A percentile compares a stretch with the other conserved stretches of the same genome.
Evolutionary conservation across 2,329 filamentous ascomycete genomes (phyloP).

Genomic region (Calonectria ilicicola): DNA sequence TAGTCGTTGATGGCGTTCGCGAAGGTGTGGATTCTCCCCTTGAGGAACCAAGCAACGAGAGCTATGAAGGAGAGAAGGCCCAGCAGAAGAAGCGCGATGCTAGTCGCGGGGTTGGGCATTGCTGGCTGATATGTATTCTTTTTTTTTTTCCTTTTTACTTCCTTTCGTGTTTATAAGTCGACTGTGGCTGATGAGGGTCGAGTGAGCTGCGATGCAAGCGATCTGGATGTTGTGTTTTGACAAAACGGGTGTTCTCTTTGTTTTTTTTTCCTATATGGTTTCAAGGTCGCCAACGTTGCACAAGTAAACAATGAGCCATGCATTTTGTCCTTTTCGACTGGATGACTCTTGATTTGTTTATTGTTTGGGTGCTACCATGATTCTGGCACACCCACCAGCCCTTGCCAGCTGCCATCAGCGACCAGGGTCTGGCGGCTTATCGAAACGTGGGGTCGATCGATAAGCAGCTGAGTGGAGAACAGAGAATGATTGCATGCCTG

Average conservation of each 20-base stretch:
- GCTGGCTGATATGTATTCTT: not conserved
- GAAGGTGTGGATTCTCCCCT: slow-evolving; percentile 45
- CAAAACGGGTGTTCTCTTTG: not conserved
- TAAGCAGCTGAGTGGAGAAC: slow-evolving; percentile 34
- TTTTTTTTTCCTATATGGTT: not conserved
- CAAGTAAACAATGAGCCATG: not conserved
- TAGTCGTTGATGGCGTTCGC: slow-evolving; percentile 41
- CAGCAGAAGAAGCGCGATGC: slow-evolving; percentile 49
- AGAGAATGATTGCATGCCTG: not conserved
- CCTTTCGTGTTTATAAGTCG: not conserved
- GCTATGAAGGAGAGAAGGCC: slow-evolving; percentile 45
- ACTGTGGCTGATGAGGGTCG: not conserved
- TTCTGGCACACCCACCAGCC: not conserved
- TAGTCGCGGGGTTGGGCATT: slow-evolving; percentile 45
- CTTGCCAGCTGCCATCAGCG: slow-evolving; percentile 8
- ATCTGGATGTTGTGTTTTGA: not conserved
- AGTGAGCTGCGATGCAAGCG: not conserved
- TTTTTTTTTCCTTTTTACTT: no score
- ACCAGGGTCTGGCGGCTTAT: slow-evolving; percentile 27
- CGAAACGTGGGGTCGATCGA: slow-evolving; percentile 37
- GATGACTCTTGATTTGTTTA: slow-evolving; percentile 7
- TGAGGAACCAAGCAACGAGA: slow-evolving; percentile 46
- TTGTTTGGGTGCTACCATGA: slow-evolving; percentile 16
- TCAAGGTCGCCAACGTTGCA: not conserved
- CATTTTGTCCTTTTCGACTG: not conserved